phyloP scores from a whole-genome alignment of 208 protist genomes.

The Acanthamoeba culbertsoni region DNA sequence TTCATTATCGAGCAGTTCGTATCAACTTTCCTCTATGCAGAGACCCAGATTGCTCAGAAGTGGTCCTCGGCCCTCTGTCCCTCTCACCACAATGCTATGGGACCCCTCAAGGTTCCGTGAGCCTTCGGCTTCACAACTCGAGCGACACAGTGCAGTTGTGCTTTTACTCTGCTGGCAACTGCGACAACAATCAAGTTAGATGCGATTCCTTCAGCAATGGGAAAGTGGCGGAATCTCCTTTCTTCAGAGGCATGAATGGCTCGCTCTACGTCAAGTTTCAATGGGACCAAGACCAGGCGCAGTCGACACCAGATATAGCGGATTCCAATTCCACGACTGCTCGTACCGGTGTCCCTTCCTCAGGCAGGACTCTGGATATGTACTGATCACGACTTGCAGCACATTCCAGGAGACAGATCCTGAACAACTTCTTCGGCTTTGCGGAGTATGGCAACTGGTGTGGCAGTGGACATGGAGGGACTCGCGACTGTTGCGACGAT shows the following conservation, averaged over 20 bases:
- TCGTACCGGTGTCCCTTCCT: not conserved
- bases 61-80: not conserved
- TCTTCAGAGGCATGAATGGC: not conserved
- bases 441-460: slow-evolving; percentile 45
- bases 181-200: not conserved
- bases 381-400: not conserved
- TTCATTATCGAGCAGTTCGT: no score
- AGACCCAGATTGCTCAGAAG: not conserved
- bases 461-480: not conserved
- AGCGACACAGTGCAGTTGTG: not conserved
- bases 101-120: not conserved
- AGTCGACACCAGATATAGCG: not conserved
- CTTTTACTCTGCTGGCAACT: not conserved
- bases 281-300: not conserved
- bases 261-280: not conserved
- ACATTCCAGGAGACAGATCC: not conserved
- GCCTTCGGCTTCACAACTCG: not conserved
- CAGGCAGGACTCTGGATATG: not conserved
- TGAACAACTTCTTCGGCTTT: slow-evolving; percentile 5
- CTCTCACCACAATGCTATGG: not conserved
- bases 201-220: not conserved
- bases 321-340: not conserved
- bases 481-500: slow-evolving; percentile 3
- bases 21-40: not conserved
- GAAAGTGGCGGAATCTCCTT: not conserved